Base-by-base conservation (phyloP, 495 filamentous ascomycete species). In the Hypoxylon fragiforme region DNA sequence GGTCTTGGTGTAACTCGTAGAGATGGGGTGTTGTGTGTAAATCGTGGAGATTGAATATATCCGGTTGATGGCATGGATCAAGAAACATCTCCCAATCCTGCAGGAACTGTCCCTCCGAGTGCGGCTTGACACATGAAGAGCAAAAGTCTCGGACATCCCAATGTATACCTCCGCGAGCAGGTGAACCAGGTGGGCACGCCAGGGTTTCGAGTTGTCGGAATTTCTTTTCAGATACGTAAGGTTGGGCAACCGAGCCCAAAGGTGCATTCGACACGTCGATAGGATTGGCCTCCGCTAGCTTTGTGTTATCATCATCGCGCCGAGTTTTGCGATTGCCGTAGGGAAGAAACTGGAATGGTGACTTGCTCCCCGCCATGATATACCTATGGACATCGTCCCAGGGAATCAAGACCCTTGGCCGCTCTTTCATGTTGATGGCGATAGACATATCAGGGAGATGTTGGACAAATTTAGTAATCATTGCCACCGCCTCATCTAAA, bases 391-490 rank as follows among this genome's bases (percentile, higher is more conserved):
- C 44, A 32, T 62, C 54, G 44, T 84, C 79, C 77, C 83, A 87
- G 2, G 88, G 85, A 0, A 89, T 82, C 1, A 90, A 76, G 3
- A 92, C 79, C 11, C 88, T 77, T n/a, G 89, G 88, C 56, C 88
- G 80, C 57, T 91, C 87, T 35, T 89, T 82, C 18, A 90, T 61
- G 65, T 94, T 95, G 70, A 95, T 85, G 0, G 86, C 85, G 28
- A 95, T 70, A 51, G 90, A 85, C 87, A 95, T 89, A 44, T 89
- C 81, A 1, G 88, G 89, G 3, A 95, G 77, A 57, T 85, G 76
- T 50, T 86, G 58, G n/a, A 78, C 76, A 47, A 92, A 92, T 1
- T 77, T 70, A 28, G 83, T 75, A 34, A 91, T 85, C 74, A 90
- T 84, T 0, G 78, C 71, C 11, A 77, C 76, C 20, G 88, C 78